Base-by-base conservation (phyloP, 139 green algal genomes). In the Chlamydomonas asymmetrica region DNA sequence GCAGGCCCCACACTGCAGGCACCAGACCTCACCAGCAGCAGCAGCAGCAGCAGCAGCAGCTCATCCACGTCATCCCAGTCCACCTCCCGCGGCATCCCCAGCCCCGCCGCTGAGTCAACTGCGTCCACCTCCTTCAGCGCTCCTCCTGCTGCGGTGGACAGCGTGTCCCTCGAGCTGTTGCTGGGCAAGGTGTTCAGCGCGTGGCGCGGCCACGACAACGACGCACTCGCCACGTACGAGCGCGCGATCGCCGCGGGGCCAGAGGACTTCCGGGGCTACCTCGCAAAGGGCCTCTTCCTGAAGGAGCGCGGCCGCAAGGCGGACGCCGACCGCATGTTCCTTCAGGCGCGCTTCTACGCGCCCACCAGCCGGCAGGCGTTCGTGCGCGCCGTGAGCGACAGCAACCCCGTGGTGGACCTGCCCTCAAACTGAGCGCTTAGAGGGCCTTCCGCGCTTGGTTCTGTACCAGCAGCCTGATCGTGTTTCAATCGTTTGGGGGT, bases 311-410 rank as follows among this genome's bases (percentile, higher is more conserved):
- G 85, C 8, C 57, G 82, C 25, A 72, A 82, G 50, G 82, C 79
- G 4, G 85, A 91, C 62, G 77, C 82, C 6, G 82, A 88, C 71
- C 76, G 82, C 54, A 88, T 91, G 85, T 87, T 91, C 80, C 69
- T 91, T 63, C 85, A 90, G 80, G 85, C 85, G 13, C 73, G 76
- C 52, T 90, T 85, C 74, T 90, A 82, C 49, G 85, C 85, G 34
- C 85, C 85, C 9, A 76, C 81, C 38, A 71, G 56, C 39, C 63
- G 74, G 64, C 76, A 90, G 79, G 56, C 60, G 25, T 87, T 90
- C 62, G 73, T 90, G 27, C 57, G 73, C 39, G 35, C 56, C 7
- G 65, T 80, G 38, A 71, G 70, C 3, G 85, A 80, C 0, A 45
- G 78, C 4, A 74, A 74, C 20, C 48, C 79, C 25, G 32, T 59